A percentile compares a stretch with the other conserved stretches of the same genome.
Evolutionary conservation across 2,329 filamentous ascomycete species (phyloP).

Genomic region (Pseudomassariella vexata): DNA sequence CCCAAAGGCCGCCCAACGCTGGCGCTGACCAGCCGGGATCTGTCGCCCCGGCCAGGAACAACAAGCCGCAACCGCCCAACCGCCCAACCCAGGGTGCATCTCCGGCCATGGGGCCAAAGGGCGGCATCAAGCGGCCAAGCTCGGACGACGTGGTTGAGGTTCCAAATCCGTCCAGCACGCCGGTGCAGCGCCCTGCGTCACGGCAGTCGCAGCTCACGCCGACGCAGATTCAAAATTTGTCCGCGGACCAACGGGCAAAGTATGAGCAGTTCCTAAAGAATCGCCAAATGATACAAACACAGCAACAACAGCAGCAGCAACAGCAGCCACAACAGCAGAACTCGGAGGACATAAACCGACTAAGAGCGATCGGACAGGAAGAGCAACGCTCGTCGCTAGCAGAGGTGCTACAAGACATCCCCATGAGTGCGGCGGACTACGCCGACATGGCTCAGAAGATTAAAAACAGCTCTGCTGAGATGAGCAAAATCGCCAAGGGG

Average conservation of each 20-base stretch:
- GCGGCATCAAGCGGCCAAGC: conserved; percentile 42
- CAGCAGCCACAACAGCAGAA: conserved; percentile 7
- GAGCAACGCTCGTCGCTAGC: conserved; percentile 27
- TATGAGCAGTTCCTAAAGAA: conserved; percentile 32
- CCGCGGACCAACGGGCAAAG: conserved; percentile 38
- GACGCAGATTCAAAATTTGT: conserved; percentile 34
- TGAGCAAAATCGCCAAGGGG: conserved; percentile 37
- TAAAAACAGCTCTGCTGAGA: conserved; percentile 31
- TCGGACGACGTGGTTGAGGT: conserved; percentile 35
- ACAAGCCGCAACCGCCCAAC: conserved; percentile 25
- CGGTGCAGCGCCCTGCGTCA: conserved; percentile 20
- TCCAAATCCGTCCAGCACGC: conserved; percentile 13
- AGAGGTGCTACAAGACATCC: conserved; percentile 38
- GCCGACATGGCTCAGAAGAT: conserved; percentile 39
- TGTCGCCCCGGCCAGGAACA: conserved; percentile 18
- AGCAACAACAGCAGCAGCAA: conserved; percentile 31
- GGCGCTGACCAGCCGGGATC: conserved; percentile 12
- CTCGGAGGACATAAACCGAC: conserved; percentile 32
- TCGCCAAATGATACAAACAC: conserved; percentile 14
- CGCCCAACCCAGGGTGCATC: conserved; percentile 32
- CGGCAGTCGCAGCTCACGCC: conserved; percentile 24
- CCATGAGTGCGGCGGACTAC: conserved; percentile 39
- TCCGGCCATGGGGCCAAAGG: conserved; percentile 34
- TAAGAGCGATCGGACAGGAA: conserved; percentile 24
- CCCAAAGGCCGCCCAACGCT: conserved; percentile 16